These are phyloP conservation scores for Acephala macrosclerotiorum DNA, from an alignment of 2,329 filamentous ascomycete species.

Conservation along the genomic window DNA sequence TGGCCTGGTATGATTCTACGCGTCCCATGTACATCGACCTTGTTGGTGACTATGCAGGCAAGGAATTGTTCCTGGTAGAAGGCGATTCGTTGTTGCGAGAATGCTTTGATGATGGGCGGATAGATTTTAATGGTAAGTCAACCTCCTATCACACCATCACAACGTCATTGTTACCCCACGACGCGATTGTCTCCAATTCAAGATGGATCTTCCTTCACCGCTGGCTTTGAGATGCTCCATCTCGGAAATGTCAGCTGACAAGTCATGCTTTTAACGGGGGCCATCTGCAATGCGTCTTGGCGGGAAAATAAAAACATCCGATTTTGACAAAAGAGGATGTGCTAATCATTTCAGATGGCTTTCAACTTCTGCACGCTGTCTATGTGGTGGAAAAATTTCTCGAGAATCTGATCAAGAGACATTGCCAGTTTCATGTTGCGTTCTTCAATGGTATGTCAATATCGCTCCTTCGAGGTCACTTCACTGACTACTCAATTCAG, in stretches of 20 bases:
- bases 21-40: slow-evolving; percentile 64
- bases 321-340: background rate
- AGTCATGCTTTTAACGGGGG: background rate
- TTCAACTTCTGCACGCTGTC: slow-evolving; percentile 75
- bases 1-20: slow-evolving; percentile 50
- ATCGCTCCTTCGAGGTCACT: background rate
- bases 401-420: slow-evolving; percentile 62
- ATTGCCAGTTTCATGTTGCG: slow-evolving; percentile 74
- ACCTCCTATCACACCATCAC: background rate
- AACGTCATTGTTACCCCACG: background rate
- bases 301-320: background rate
- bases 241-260: background rate
- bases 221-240: background rate
- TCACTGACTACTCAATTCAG: slow-evolving; percentile 32
- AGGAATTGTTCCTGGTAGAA: slow-evolving; percentile 75
- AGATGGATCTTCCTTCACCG: background rate
- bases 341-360: slow-evolving; percentile 56
- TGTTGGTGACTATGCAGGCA: slow-evolving; percentile 78
- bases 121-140: slow-evolving; percentile 65
- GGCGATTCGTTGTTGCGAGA: slow-evolving; percentile 75
- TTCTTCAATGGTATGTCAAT: slow-evolving; percentile 60
- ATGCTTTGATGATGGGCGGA: slow-evolving; percentile 65
- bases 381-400: slow-evolving; percentile 74
- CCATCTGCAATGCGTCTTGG: background rate
- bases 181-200: background rate